Percentiles rank a stretch among this genome's conserved stretches.
Conservation (phyloP, 306 rosid genomes). For the Comarum palustre region DNA sequence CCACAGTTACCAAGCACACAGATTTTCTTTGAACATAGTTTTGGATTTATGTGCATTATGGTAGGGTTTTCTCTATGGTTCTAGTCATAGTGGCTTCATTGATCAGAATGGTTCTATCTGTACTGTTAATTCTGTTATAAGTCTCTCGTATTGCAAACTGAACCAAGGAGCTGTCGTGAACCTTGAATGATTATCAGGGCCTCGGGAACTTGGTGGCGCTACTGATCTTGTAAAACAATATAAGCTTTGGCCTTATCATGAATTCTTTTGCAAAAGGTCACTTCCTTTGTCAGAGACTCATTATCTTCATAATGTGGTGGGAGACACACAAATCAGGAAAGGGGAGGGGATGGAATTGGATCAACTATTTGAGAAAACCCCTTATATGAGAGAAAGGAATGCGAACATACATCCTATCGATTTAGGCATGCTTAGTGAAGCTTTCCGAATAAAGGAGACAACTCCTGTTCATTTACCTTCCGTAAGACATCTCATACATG, state of each 20-base stretch:
- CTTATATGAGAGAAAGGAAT: slow-evolving; percentile 11
- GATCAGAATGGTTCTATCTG: too few relatives aligned
- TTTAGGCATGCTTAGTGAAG: slow-evolving; percentile 21
- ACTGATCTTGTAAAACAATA: slow-evolving; percentile 30
- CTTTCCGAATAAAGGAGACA: slow-evolving; percentile 32
- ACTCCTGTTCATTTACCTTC: slow-evolving; percentile 22
- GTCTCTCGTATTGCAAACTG: background rate
- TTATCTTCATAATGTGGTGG: slow-evolving; percentile 39
- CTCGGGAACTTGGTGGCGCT: slow-evolving; percentile 35
- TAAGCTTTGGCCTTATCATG: slow-evolving; percentile 32
- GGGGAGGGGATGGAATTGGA: slow-evolving; percentile 42
- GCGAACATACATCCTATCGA: slow-evolving; percentile 24
- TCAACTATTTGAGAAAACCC: slow-evolving; percentile 21
- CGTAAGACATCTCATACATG: slow-evolving; percentile 25
- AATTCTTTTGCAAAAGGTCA: slow-evolving; percentile 31
- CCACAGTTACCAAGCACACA: background rate
- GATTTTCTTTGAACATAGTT: background rate
- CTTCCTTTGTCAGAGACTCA: slow-evolving; percentile 32
- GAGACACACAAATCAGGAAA: slow-evolving; percentile 35
- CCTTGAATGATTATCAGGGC: slow-evolving; percentile 21
- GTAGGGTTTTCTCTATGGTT: background rate
- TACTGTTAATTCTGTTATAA: background rate
- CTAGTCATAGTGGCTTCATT: background rate
- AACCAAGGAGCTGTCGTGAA: background rate
- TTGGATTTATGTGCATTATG: background rate